These are phyloP conservation scores for Erythrophleum fordii DNA, from an alignment of 306 rosid genomes.

Conservation along the genomic window DNA sequence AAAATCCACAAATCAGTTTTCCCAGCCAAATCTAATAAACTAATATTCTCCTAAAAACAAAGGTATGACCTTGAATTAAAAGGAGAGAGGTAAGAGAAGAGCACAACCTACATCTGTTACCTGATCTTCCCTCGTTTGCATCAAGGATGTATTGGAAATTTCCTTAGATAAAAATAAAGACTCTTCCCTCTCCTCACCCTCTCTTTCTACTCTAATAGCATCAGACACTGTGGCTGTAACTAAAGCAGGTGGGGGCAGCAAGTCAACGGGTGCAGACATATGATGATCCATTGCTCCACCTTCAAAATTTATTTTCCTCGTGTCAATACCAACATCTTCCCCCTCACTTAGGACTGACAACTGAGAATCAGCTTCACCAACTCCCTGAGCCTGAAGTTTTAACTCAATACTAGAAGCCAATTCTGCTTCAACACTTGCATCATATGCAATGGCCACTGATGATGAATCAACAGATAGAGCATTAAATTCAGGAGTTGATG, in stretches of 20 bases:
- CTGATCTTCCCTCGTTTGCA: constrained; percentile 76
- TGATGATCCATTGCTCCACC: constrained; percentile 40
- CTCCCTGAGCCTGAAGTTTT: constrained; percentile 42
- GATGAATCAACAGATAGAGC: constrained; percentile 45
- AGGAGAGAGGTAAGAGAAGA: constrained; percentile 50
- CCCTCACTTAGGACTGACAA: constrained; percentile 43
- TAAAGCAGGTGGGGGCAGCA: constrained; percentile 40
- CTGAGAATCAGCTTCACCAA: constrained; percentile 46
- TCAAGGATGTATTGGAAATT: constrained; percentile 46
- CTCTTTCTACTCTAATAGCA: constrained; percentile 36
- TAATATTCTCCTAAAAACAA: constrained; percentile 19
- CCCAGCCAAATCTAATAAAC: constrained; percentile 21
- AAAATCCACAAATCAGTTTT: constrained; percentile 46
- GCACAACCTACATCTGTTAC: constrained; percentile 95
- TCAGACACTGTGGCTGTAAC: constrained; percentile 41
- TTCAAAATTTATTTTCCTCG: constrained; percentile 43
- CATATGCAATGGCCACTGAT: constrained; percentile 31
- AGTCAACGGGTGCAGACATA: constrained; percentile 39
- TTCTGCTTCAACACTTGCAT: constrained; percentile 36
- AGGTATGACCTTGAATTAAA: constrained; percentile 31
- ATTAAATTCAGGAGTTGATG: constrained; percentile 41
- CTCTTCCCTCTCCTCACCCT: constrained; percentile 39
- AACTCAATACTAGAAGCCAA: constrained; percentile 44
- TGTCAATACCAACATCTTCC: constrained; percentile 38
- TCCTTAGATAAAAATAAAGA: constrained; percentile 39